These are phyloP conservation scores for Dichotomocladium elegans DNA, from an alignment of 371 early-diverging fungal species.

Conservation along the genomic window DNA sequence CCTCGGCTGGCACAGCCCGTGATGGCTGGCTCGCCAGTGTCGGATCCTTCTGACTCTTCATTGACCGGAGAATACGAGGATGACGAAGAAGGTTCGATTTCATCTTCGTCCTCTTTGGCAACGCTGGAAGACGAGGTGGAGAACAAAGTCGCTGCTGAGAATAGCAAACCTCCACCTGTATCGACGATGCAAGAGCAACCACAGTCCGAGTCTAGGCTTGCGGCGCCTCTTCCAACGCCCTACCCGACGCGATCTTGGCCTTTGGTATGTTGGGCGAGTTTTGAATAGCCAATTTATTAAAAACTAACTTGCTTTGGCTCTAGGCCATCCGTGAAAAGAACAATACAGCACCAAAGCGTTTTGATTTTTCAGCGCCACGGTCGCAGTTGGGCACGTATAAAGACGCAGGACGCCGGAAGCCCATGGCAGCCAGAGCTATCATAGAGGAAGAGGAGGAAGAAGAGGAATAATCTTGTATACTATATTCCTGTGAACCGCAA, in stretches of 20 bases:
- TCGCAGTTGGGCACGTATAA: constrained; percentile 10
- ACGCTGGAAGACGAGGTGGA: neutral
- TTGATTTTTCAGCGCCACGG: constrained; percentile 11
- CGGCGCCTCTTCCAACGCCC: constrained; percentile 5
- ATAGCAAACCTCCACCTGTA: neutral
- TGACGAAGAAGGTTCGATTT: neutral
- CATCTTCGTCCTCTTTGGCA: constrained; percentile 6
- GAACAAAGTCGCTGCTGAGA: too few species aligned
- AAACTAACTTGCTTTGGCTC: neutral
- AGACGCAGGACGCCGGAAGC: constrained; percentile 13
- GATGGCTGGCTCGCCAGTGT: constrained; percentile 1
- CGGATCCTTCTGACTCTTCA: neutral
- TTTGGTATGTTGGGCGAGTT: constrained; percentile 4
- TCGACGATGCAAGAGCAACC: neutral
- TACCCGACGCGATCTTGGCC: constrained; percentile 13
- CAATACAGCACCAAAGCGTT: constrained; percentile 2
- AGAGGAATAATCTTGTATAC: constrained; percentile 4
- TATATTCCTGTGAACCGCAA: neutral
- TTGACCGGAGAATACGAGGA: constrained; percentile 6
- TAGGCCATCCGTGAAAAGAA: constrained; percentile 11
- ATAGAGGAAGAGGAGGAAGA: constrained; percentile 16
- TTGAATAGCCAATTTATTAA: neutral
- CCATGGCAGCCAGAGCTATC: constrained; percentile 11
- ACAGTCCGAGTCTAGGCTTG: constrained; percentile 1
- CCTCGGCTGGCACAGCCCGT: too few species aligned